Evolutionary conservation across 2,329 filamentous ascomycete species (phyloP), one percentile per base, ranked within the genome.

Genomic region (Cercospora zeae-maydis): DNA sequence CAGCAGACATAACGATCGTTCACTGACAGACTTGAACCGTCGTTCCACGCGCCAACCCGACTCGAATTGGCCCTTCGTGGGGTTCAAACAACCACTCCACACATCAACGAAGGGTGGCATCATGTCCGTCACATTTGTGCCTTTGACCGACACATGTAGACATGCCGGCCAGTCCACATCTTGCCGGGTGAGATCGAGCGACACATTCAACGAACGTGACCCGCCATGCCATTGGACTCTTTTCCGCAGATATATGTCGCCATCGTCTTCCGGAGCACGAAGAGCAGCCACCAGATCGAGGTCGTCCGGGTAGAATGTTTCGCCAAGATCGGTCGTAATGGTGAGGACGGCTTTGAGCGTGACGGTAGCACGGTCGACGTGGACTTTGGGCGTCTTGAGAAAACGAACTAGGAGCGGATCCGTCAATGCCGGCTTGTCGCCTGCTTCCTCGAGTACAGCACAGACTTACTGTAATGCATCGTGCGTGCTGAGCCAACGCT

Each of bases 241-340:
- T 47, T 77, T 78, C 62, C 78, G 76, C 37, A 80, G 71, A 64
- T 76, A 77, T 36, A 80, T 74, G 31, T 79, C 71, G 30, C 76
- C 73, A 59, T 77, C 72, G 13, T 67, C 59, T 21, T 72, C 70
- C 13, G 62, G 47, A 37, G 69, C 65, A 39, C 74, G 64, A 34
- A 83, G 64, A 7, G 77, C 76, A 21, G 75, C 78, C 14, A 76
- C 71, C 8, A 85, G 72, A 11, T 77, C 70, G 21, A 82, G 68
- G 69, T 83, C 75, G 49, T 77, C 70, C n/a, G 81, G 78, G 47
- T 85, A 80, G 71, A 88, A 88, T 0, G 81, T 81, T 69, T 89
- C 87, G 16, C 88, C 88, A 7, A 91, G 78, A 71, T 91, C 88
- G 24, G 87, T 89, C 10, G 86, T 88, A 71, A 90, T 81, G 39